Percentiles rank a stretch among this genome's conserved stretches.
These are phyloP conservation scores for Schoenoplectus tabernaemontani DNA, from an alignment of 202 grass and related monocot species.

Conservation along the genomic window DNA sequence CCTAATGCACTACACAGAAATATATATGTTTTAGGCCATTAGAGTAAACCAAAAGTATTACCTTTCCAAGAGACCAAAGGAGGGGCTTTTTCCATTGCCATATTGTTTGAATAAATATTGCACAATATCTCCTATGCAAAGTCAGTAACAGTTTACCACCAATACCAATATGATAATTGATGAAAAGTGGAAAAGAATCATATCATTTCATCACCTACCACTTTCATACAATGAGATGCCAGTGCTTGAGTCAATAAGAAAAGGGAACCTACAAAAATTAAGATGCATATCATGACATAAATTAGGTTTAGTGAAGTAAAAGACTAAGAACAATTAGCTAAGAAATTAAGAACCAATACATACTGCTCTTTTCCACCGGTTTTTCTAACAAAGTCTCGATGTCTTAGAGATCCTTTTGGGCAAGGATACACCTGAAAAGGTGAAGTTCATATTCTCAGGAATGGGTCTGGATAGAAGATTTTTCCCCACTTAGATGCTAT, in stretches of 20 bases:
- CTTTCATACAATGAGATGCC: conserved; percentile 95
- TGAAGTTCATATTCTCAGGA: neutral
- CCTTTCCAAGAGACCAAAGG: conserved; percentile 90
- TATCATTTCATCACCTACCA: conserved; percentile 35
- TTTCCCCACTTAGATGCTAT: neutral
- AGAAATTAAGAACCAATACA: conserved; percentile 27
- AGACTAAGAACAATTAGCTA: conserved; percentile 1
- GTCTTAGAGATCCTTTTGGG: conserved; percentile 83
- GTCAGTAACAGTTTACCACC: neutral
- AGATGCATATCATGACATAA: conserved; percentile 1
- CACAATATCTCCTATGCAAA: conserved; percentile 71
- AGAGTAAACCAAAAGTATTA: conserved; percentile 32
- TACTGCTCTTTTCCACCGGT: conserved; percentile 94
- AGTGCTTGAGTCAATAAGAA: conserved; percentile 71
- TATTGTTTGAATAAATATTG: conserved; percentile 74
- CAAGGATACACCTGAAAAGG: conserved; percentile 78
- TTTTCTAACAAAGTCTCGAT: conserved; percentile 62
- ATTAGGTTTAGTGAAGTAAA: neutral
- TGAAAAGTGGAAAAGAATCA: neutral
- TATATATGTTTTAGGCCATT: neutral
- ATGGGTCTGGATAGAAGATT: neutral
- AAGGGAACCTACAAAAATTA: conserved; percentile 60
- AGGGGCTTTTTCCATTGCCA: conserved; percentile 62
- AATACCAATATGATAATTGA: neutral
- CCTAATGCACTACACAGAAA: neutral